Percentiles rank a stretch among this genome's conserved stretches.
Conservation (phyloP, 139 green algal species). For the Haematococcus sp. region DNA sequence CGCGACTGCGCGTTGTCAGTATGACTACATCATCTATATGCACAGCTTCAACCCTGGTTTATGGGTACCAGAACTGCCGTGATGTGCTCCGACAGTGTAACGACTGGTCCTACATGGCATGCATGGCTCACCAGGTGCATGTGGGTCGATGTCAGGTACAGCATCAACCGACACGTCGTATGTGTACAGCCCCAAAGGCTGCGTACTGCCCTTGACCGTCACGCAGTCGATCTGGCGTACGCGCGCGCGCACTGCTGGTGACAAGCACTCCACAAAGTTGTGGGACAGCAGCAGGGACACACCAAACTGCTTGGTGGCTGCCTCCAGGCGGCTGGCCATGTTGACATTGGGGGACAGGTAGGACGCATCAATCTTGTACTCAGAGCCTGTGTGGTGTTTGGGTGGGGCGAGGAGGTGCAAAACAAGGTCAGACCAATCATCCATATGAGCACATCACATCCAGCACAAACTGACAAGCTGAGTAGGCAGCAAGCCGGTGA, state of each 20-base stretch:
- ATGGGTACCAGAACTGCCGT: no score
- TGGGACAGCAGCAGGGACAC: conserved; percentile 73
- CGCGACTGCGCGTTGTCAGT: no score
- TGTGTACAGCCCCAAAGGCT: conserved; percentile 81
- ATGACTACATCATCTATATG: no score
- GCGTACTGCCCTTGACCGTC: conserved; percentile 86
- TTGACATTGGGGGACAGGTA: conserved; percentile 98
- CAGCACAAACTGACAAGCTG: no score
- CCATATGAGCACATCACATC: no score
- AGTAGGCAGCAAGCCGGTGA: no score
- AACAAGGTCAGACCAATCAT: background rate
- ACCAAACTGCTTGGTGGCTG: conserved; percentile 94
- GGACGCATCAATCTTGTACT: conserved; percentile 95
- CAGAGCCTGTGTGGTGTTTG: conserved; percentile 52
- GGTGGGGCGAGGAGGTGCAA: background rate
- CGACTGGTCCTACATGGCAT: no score
- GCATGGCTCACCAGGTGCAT: background rate
- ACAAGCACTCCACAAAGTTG: conserved; percentile 73
- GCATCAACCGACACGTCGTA: conserved; percentile 56
- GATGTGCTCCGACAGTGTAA: no score
- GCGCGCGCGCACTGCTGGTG: conserved; percentile 22
- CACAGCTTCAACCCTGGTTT: no score
- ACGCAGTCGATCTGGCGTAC: conserved; percentile 90
- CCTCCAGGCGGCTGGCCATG: conserved; percentile 92
- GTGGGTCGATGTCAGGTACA: background rate